Evolutionary conservation across 495 filamentous ascomycete species (phyloP), one percentile per base, ranked within the genome.

Genomic region (Penicillium soppii): DNA sequence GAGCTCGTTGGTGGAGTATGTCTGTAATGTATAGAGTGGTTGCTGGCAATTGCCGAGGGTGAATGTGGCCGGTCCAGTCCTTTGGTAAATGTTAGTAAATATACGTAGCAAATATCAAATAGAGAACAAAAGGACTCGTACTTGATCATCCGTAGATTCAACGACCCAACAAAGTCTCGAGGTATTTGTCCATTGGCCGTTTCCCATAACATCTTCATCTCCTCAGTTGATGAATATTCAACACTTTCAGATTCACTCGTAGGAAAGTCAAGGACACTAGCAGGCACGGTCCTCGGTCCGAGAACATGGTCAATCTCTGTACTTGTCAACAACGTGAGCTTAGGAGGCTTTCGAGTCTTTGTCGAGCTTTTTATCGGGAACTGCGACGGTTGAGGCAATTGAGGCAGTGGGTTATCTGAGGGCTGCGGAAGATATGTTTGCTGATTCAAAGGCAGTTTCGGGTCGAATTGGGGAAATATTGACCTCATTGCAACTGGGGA

Each of bases 381-480:
- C n/a, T n/a, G n/a, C n/a, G n/a, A n/a, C n/a, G n/a, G n/a, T n/a
- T n/a, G 29, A 12, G 29, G 29, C 29, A 12, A n/a, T 59, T 66
- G 9, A 77, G 79, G 32, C 13, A 15, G 44, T 17, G 33, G 74
- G 63, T 76, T 48, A 69, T 55, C 63, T 79, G 79, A 47, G 10
- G 52, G 38, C 4, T 79, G 83, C 9, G 86, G 85, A 47, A 78
- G 82, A 60, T 91, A 90, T 32, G 76, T 71, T 61, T 94, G 89
- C 47, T 83, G 80, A 50, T 78, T 76, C 20, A 90, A 75, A 7
- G 87, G 79, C 7, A 87, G 41, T n/a, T 79, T 79, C 8, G 84
- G 83, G 63, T 95, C 83, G 60, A 90, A 92, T n/a, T 75, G 80
- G 12, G 90, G 90, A 63, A 95, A 94, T 52, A 94, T 94, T 12